Evolutionary conservation across 1,139 yeast species (phyloP).

Genomic region (Pichia sp.): DNA sequence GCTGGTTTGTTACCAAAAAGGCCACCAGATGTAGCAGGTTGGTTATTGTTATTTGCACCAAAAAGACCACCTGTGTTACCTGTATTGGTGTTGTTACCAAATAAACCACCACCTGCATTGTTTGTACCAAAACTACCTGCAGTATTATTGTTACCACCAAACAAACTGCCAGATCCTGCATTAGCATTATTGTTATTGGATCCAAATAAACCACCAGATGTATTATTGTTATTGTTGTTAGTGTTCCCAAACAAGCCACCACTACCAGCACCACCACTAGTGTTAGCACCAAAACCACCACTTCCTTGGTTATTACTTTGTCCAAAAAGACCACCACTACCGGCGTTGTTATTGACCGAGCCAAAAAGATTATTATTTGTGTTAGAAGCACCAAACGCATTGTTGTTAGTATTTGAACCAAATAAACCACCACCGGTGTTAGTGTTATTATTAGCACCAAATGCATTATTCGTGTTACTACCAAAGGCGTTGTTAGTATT

Average conservation of each 20-base stretch:
- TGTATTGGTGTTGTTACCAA: conserved; percentile 24
- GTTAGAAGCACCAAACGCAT: conserved; percentile 14
- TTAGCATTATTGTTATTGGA: conserved; percentile 34
- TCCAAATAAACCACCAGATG: conserved; percentile 39
- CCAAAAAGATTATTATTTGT: conserved; percentile 22
- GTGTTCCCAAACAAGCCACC: conserved; percentile 31
- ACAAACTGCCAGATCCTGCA: conserved; percentile 27
- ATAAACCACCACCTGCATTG: conserved; percentile 14
- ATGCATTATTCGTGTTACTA: conserved; percentile 21
- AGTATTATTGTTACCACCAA: conserved; percentile 9
- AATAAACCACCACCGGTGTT: conserved; percentile 10
- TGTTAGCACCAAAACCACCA: conserved; percentile 14
- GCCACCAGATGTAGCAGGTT: conserved; percentile 7
- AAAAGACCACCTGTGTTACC: conserved; percentile 12
- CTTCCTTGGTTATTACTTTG: conserved; percentile 32
- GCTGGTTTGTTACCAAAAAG: conserved; percentile 18
- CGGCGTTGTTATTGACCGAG: conserved; percentile 22
- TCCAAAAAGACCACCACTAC: conserved; percentile 24
- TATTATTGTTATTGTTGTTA: conserved; percentile 32
- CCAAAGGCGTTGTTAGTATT: conserved; percentile 25
- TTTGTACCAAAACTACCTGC: conserved; percentile 7
- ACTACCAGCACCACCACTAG: conserved; percentile 16
- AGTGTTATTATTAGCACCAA: conserved; percentile 26
- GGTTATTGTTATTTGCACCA: conserved; percentile 15
- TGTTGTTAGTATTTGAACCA: conserved; percentile 26